A percentile compares a stretch with the other conserved stretches of the same genome.
Evolutionary conservation across 2,329 filamentous ascomycete genomes (phyloP).

Genomic region (Alternaria infectoria): DNA sequence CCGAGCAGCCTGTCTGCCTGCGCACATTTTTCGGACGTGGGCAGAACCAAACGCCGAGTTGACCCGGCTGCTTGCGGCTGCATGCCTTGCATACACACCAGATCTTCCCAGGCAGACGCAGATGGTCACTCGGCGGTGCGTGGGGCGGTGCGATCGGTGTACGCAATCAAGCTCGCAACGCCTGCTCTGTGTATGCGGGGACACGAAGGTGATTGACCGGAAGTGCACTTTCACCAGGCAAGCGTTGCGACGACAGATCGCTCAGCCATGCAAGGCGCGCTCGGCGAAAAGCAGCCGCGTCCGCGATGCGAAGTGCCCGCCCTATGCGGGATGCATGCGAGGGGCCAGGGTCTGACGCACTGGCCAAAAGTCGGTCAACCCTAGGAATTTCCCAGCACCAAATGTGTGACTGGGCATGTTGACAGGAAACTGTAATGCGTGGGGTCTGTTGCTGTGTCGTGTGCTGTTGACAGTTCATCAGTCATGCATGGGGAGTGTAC

Average conservation of each 20-base stretch:
- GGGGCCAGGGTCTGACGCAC: slow-evolving; percentile 18
- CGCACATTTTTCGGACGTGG: slow-evolving; percentile 1
- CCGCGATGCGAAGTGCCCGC: slow-evolving; percentile 11
- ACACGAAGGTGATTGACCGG: slow-evolving; percentile 19
- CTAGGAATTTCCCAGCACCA: slow-evolving; percentile 2
- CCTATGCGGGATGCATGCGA: slow-evolving; percentile 6
- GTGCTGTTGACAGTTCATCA: background rate
- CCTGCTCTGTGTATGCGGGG: slow-evolving; percentile 12
- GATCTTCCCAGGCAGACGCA: slow-evolving; percentile 13
- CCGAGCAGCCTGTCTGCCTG: slow-evolving; percentile 7
- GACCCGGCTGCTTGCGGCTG: slow-evolving; percentile 9
- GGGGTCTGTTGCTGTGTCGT: background rate
- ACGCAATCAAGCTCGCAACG: slow-evolving; percentile 6
- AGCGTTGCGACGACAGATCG: slow-evolving; percentile 20
- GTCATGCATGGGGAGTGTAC: slow-evolving; percentile 6
- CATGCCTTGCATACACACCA: slow-evolving; percentile 1
- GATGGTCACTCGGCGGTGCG: slow-evolving; percentile 8
- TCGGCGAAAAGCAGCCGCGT: slow-evolving; percentile 2
- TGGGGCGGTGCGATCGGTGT: slow-evolving; percentile 4
- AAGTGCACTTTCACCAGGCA: slow-evolving; percentile 16
- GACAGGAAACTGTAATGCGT: background rate
- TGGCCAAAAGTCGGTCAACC: slow-evolving; percentile 28
- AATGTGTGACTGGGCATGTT: slow-evolving; percentile 8
- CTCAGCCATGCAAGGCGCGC: slow-evolving; percentile 12
- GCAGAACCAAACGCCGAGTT: slow-evolving; percentile 5